Conservation (phyloP, 331 rosid genomes). For the Spiraea crenata region DNA sequence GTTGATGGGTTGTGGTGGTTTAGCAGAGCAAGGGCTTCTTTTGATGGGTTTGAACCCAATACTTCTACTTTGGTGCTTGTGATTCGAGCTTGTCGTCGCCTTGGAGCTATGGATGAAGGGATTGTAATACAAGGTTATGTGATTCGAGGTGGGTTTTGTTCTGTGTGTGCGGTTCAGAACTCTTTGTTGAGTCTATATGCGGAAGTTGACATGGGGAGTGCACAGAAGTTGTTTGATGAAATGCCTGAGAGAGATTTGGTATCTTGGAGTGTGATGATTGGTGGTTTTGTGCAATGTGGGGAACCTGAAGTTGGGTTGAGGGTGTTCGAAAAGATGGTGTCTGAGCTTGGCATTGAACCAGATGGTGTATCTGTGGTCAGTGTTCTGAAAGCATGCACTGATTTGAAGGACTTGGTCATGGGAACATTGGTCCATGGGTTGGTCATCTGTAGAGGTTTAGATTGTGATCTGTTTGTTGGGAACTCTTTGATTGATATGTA, state of each 20-base stretch:
- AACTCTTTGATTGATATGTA: constrained; percentile 53
- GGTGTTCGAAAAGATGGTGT: constrained; percentile 35
- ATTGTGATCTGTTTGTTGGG: constrained; percentile 35
- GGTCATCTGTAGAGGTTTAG: constrained; percentile 40
- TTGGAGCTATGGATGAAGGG: constrained; percentile 21
- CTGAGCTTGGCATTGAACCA: constrained; percentile 27
- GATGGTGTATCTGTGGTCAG: constrained; percentile 41
- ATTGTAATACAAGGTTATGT: constrained; percentile 31
- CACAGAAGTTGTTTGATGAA: constrained; percentile 41
- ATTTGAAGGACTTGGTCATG: constrained; percentile 21
- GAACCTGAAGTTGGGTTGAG: constrained; percentile 27
- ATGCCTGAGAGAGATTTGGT: constrained; percentile 38
- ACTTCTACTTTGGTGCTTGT: constrained; percentile 44
- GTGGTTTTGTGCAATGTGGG: constrained; percentile 35
- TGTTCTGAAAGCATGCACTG: constrained; percentile 46
- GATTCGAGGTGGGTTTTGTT: constrained; percentile 25
- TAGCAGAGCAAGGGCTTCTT: constrained; percentile 20
- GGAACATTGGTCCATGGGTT: constrained; percentile 39
- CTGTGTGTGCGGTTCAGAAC: constrained; percentile 32
- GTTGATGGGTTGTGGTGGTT: constrained; percentile 39
- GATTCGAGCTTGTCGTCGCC: constrained; percentile 35
- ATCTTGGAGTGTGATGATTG: constrained; percentile 49
- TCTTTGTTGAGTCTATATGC: constrained; percentile 33
- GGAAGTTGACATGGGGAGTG: constrained; percentile 27
- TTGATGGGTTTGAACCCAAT: constrained; percentile 35